Base-by-base conservation (phyloP, 768 basidiomycete genomes). In the Amyloporia xantha region DNA sequence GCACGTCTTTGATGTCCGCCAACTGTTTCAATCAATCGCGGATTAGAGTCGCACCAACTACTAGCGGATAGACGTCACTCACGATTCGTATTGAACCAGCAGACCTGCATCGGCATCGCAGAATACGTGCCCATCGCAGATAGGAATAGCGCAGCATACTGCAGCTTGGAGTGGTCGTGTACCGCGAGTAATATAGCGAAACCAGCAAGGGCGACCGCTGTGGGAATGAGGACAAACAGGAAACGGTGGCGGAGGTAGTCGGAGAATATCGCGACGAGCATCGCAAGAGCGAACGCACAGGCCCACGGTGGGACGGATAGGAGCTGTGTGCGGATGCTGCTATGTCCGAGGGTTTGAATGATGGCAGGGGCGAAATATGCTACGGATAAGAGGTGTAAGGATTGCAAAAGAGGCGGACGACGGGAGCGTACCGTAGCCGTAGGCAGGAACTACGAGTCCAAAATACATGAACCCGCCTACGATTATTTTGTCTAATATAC, bases 391-490 rank as follows among this genome's bases (percentile, higher is more conserved):
- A 21, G n/a, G 12, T 19, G 35, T 39, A 17, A 39, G 19, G 12
- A 36, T 26, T 19, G 41, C 11, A 27, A 15, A 19, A n/a, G 33
- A 27, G 27, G 24, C 11, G 24, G 15, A 42, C 3, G 30, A n/a
- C 10, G 25, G 6, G 19, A 25, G 41, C 59, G 37, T 41, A 63
- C 62, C 60, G 40, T 63, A 63, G 24, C 59, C 44, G 47, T 63
- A 64, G 3, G 59, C 63, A 13, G 61, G 58, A 5, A 61, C 58
- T 30, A 64, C 52, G 42, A 64, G 55, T 6, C 61, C 61, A 47
- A 64, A 55, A 54, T 64, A 64, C 61, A 64, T 64, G 49, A 64
- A 62, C n/a, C 61, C 63, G 24, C 59, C 61, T 17, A 57, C 49
- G 28, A 64, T 51, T 49, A 62, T 55, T 41, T 59, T 61, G 51